Evolutionary conservation across 2,329 filamentous ascomycete species (phyloP).

Genomic region (Bipolaris gigantea): DNA sequence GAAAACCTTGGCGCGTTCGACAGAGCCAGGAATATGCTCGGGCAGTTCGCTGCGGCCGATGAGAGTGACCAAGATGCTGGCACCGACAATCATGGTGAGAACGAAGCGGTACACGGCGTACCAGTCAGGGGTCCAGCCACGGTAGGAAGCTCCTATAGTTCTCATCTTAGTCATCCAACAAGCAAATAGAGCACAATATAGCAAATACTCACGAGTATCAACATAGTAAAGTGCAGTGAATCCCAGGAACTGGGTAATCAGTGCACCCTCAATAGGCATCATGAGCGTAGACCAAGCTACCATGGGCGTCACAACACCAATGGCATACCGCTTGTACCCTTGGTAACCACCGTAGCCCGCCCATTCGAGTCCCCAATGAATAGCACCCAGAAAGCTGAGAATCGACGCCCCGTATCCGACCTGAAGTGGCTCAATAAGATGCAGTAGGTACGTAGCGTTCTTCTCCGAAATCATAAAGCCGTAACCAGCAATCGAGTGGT

Average conservation of each 20-base stretch:
- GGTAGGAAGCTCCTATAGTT: constrained; percentile 59
- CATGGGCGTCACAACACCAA: constrained; percentile 76
- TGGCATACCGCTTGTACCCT: constrained; percentile 78
- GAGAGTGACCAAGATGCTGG: constrained; percentile 76
- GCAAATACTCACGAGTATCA: constrained; percentile 57
- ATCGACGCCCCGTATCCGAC: constrained; percentile 90
- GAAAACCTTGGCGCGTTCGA: constrained; percentile 55
- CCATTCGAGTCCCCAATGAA: constrained; percentile 92
- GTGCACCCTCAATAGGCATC: constrained; percentile 79
- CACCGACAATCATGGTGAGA: constrained; percentile 84
- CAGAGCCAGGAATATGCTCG: constrained; percentile 51
- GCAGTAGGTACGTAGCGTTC: constrained; percentile 70
- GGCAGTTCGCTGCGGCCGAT: constrained; percentile 79
- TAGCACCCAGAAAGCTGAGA: constrained; percentile 88
- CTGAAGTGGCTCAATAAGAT: constrained; percentile 81
- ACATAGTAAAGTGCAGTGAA: constrained; percentile 87
- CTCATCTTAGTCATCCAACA: background rate
- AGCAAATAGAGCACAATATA: too few species aligned
- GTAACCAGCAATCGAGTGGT: constrained; percentile 65
- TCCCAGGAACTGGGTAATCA: constrained; percentile 82
- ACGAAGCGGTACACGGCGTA: constrained; percentile 90
- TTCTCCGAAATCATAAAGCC: constrained; percentile 69
- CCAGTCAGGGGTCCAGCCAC: constrained; percentile 82
- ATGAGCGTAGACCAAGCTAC: constrained; percentile 89
- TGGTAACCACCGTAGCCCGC: constrained; percentile 67